Evolutionary conservation across 192 early-diverging fungal genomes (phyloP), one percentile per base, ranked within the genome.

Genomic region (Backusella tuberculispora): DNA sequence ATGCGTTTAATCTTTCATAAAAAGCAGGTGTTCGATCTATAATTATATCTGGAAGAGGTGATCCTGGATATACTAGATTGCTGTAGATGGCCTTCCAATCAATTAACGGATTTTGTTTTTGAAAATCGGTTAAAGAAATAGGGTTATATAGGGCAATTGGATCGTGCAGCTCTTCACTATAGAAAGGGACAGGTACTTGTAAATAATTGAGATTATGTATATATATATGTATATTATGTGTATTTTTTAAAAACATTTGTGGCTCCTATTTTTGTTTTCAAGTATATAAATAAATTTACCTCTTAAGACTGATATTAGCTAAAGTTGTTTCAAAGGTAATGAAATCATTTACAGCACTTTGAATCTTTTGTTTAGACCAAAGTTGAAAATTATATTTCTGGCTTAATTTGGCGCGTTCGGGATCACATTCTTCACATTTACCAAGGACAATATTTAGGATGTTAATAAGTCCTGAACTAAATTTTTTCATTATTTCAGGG

Each of bases 311-410:
- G 17, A 88, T 83, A n/a, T 74, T 75, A 0, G 90, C 89, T 38
- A 92, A 40, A 5, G 65, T 47, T 13, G 72, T 84, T 77, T 92
- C 91, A 48, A 92, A 83, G 34, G 76, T 80, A 44, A 91, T 81
- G 64, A 89, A 83, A 24, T 76, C 79, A 48, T 81, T 75, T 8
- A 88, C 87, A 12, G 79, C 76, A 2, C 46, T 37, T 9, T 53
- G 9, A 38, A 77, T 73, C 12, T 74, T 42, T 7, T 34, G 13
- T 14, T 29, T 14, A 3, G 50, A 24, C 34, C 53, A 63, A 13
- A 60, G 38, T 1, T 34, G 8, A 19, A 75, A 50, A 6, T 44
- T 40, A 19, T 9, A n/a, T 42, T 47, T 12, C 2, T 66, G 60
- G 17, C 43, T 21, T 34, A 74, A 29, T 9, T 46, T 48, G 41